Percentiles rank a stretch among this genome's conserved stretches.
Evolutionary conservation across 495 filamentous ascomycete genomes (phyloP).

Genomic region (Parmelia sp.): DNA sequence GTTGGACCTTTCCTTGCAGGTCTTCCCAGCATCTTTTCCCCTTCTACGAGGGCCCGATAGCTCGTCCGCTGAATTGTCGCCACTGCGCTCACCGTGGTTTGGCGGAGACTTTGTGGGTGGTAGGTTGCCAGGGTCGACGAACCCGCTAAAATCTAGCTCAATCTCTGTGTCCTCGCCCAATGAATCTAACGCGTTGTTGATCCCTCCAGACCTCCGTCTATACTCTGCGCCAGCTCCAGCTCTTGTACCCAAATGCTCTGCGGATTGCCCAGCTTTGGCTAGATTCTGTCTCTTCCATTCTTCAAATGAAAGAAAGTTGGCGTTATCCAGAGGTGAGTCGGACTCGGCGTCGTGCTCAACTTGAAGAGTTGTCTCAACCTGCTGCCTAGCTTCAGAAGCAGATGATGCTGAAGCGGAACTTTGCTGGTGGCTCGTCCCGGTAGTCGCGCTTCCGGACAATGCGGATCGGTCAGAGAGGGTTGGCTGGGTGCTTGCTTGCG

Average conservation of each 20-base stretch:
- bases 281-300: constrained; percentile 97
- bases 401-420: constrained; percentile 3
- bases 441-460: not conserved
- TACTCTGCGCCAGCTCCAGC: constrained; percentile 38
- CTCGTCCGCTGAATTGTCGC: constrained; percentile 35
- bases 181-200: constrained; percentile 62
- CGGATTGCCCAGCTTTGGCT: constrained; percentile 76
- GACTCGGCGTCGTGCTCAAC: constrained; percentile 43
- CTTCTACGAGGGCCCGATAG: constrained; percentile 45
- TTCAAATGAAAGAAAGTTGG: constrained; percentile 92
- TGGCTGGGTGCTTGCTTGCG: not conserved
- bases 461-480: constrained; percentile 7
- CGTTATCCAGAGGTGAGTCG: constrained; percentile 69
- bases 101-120: constrained; percentile 30
- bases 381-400: constrained; percentile 4
- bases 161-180: constrained; percentile 88
- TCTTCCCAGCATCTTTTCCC: constrained; percentile 88
- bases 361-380: constrained; percentile 1
- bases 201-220: constrained; percentile 45
- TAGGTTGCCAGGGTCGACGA: constrained; percentile 41
- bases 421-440: not conserved
- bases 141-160: constrained; percentile 77
- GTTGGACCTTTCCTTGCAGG: constrained; percentile 91
- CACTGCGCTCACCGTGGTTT: constrained; percentile 29
- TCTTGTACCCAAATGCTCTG: constrained; percentile 58